Evolutionary conservation across 225 moss, liverwort and hornwort genomes (phyloP).

Genomic region (Pseudoscleropodium purum): DNA sequence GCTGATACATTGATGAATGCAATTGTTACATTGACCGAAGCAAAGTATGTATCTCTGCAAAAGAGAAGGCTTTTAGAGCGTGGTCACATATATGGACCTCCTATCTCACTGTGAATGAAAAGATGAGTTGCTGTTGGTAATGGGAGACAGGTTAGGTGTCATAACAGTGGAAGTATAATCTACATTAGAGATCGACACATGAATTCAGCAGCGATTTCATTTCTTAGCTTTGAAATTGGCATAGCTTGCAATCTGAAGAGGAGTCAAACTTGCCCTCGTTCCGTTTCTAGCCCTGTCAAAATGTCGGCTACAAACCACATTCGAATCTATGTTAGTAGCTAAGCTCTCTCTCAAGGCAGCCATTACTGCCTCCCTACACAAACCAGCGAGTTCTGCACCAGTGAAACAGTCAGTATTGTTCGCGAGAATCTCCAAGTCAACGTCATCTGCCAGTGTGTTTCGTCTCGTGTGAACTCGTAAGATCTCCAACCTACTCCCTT

Average conservation of each 20-base stretch:
- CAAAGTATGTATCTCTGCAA: no score
- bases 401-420: slow-evolving; percentile 61
- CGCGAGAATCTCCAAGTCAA: slow-evolving; percentile 49
- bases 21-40: no score
- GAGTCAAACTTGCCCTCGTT: slow-evolving; percentile 34
- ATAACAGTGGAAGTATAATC: no score
- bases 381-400: slow-evolving; percentile 78
- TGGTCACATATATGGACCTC: no score
- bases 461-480: slow-evolving; percentile 62
- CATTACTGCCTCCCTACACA: slow-evolving; percentile 88
- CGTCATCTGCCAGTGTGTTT: slow-evolving; percentile 49
- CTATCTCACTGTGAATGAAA: no score
- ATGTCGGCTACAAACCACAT: slow-evolving; percentile 46
- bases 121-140: no score
- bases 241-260: slow-evolving; percentile 45
- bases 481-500: slow-evolving; percentile 73
- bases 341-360: slow-evolving; percentile 73
- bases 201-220: neutral
- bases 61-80: no score
- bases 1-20: no score
- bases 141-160: no score
- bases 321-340: slow-evolving; percentile 30
- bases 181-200: no score
- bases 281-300: slow-evolving; percentile 50
- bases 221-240: slow-evolving; percentile 25